Base-by-base conservation (phyloP, 2,329 filamentous ascomycete genomes). In the Apiospora malaysiana region DNA sequence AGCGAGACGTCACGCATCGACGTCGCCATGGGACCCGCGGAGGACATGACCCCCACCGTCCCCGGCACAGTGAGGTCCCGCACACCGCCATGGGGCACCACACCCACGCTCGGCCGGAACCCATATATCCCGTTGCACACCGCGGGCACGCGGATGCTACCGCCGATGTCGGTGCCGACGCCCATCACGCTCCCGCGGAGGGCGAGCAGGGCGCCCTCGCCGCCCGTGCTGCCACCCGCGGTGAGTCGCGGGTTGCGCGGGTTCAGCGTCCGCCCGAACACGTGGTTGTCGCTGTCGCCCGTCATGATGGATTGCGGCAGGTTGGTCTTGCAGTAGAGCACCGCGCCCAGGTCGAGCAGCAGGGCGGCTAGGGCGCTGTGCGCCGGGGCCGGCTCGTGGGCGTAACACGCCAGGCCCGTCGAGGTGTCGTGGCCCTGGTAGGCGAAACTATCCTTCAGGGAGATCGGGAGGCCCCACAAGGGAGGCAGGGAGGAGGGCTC, bases 21-120 rank as follows among this genome's bases (percentile, higher is more conserved):
- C 7, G 89, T 82, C 7, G 87, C 82, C 81, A 92, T 83, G 1
- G 90, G 90, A 0, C 90, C 89, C n/a, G 91, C 80, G 0, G 88
- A 84, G 0, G 89, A 91, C 1, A 89, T 89, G 0, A 91, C 86
- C 77, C 91, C 89, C 70, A 91, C 88, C 75, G 91, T 89, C 2
- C 90, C 89, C 9, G 56, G 56, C 51, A 91, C 88, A 0, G 87
- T 90, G 0, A 89, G 90, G 0, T 91, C 89, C 0, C 87, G 83
- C 0, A 89, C 87, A 0, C 88, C 89, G 16, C 83, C 76, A 68
- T 91, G 91, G 0, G 90, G 88, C 0, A 91, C 3, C 80, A 46
- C 25, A 75, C 81, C 74, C 71, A 83, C 82, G 43, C 80, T 84
- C 27, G 83, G 85, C 69, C 87, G 87, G 45, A 87, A 78, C 0